phyloP scores from a whole-genome alignment of 805 yeast genomes.

The Saturnispora sanitii region DNA sequence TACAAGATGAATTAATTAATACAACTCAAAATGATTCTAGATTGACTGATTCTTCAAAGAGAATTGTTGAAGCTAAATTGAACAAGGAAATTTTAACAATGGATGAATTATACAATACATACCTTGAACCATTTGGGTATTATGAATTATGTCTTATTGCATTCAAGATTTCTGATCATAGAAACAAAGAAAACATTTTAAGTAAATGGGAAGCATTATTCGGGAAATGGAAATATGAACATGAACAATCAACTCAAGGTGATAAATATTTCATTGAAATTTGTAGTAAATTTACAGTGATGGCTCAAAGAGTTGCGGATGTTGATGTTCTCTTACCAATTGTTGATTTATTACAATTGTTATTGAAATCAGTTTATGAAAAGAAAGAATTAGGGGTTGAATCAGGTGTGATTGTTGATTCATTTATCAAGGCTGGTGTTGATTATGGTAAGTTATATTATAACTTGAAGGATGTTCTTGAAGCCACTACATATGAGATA shows the following conservation, averaged over 20 bases:
- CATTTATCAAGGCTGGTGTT: conserved; percentile 56
- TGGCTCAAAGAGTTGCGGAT: conserved; percentile 53
- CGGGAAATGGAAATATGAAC: conserved; percentile 36
- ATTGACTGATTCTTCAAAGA: conserved; percentile 38
- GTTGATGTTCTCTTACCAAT: conserved; percentile 78
- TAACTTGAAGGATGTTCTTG: conserved; percentile 51
- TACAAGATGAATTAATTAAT: conserved; percentile 59
- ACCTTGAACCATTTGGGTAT: conserved; percentile 80
- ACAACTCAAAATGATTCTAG: conserved; percentile 44
- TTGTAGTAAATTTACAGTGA: conserved; percentile 29
- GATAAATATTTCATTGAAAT: conserved; percentile 33
- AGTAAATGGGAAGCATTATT: conserved; percentile 72
- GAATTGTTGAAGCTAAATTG: conserved; percentile 42
- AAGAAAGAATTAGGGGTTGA: conserved; percentile 15
- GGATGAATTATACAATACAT: conserved; percentile 75
- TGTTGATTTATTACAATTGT: conserved; percentile 54
- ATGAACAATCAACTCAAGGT: conserved; percentile 14
- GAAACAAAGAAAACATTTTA: conserved; percentile 73
- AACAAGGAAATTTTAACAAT: conserved; percentile 59
- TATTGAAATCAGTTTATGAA: conserved; percentile 43
- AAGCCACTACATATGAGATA: conserved; percentile 45
- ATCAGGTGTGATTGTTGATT: conserved; percentile 48
- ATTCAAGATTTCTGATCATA: conserved; percentile 75
- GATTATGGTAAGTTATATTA: conserved; percentile 57
- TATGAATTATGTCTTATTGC: conserved; percentile 70